These are phyloP conservation scores for Fusarium sp. DNA, from an alignment of 2,329 filamentous ascomycete genomes.

Conservation along the genomic window DNA sequence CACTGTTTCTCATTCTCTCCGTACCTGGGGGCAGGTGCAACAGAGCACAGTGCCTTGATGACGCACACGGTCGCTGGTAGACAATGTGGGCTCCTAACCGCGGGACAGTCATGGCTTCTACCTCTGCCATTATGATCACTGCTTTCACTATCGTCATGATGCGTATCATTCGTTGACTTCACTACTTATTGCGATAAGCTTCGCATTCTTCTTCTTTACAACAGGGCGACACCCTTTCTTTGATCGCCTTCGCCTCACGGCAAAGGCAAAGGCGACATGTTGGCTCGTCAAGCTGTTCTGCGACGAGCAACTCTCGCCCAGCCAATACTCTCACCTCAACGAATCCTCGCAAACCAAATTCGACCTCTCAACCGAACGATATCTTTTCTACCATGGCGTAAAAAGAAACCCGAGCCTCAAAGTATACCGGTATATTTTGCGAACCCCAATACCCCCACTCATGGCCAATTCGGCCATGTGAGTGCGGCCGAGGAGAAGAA, in stretches of 20 bases:
- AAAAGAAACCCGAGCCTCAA: slow-evolving; percentile 26
- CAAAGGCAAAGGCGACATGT: slow-evolving; percentile 34
- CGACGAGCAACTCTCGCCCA: slow-evolving; percentile 36
- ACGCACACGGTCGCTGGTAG: not conserved
- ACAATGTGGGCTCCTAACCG: slow-evolving; percentile 4
- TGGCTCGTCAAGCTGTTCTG: slow-evolving; percentile 40
- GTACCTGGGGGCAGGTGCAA: too few species aligned
- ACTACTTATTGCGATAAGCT: slow-evolving; percentile 1
- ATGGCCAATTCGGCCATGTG: not conserved
- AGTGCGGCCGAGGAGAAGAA: slow-evolving; percentile 24
- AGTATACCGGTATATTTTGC: slow-evolving; percentile 51
- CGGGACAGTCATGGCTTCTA: slow-evolving; percentile 9
- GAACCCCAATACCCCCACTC: slow-evolving; percentile 6
- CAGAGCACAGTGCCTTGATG: not conserved
- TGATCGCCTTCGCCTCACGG: not conserved
- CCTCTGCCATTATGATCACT: slow-evolving; percentile 2
- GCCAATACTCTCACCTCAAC: slow-evolving; percentile 19
- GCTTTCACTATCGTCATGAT: slow-evolving; percentile 36
- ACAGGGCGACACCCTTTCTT: not conserved
- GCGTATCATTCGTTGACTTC: slow-evolving; percentile 27
- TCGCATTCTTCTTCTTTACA: slow-evolving; percentile 2
- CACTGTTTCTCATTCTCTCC: too few species aligned
- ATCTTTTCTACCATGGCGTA: slow-evolving; percentile 51
- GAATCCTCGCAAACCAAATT: slow-evolving; percentile 36
- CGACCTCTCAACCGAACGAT: slow-evolving; percentile 44